A percentile compares a stretch with the other conserved stretches of the same genome.
Evolutionary conservation across 768 basidiomycete species (phyloP).

Genomic region (Lactifluus hygrophoroides): DNA sequence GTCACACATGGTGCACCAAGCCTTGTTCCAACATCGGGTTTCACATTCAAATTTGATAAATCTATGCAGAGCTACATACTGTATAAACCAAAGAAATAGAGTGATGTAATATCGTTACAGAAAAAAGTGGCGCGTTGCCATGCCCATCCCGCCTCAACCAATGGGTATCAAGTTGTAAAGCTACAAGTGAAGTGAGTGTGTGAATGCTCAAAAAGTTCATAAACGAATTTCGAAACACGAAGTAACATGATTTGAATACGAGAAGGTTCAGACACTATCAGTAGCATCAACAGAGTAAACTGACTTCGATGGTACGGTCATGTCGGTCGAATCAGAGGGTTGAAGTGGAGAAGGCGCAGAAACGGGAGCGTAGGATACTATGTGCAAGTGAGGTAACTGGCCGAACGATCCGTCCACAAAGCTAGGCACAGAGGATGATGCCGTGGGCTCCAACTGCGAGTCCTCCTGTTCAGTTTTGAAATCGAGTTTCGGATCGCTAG

Average conservation of each 20-base stretch:
- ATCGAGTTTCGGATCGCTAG: conserved; percentile 1
- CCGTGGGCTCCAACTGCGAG: conserved; percentile 1
- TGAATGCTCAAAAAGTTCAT: neutral
- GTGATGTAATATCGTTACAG: conserved; percentile 7
- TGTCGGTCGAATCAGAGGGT: neutral
- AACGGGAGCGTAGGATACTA: neutral
- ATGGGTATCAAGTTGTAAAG: conserved; percentile 9
- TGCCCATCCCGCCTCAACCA: neutral
- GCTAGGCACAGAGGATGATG: neutral
- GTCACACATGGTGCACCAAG: too few relatives aligned
- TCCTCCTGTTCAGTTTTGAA: conserved; percentile 1
- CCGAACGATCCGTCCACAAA: neutral
- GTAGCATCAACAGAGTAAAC: too few relatives aligned
- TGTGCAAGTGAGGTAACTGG: neutral
- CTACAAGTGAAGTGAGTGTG: neutral
- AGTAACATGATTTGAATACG: neutral
- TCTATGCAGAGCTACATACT: conserved; percentile 10
- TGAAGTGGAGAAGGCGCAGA: neutral
- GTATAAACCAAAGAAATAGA: neutral
- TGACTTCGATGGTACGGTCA: too few relatives aligned
- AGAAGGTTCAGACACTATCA: neutral
- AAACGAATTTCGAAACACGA: neutral
- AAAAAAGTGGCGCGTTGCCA: neutral
- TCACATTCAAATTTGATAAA: neutral
- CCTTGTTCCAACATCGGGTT: too few relatives aligned